Evolutionary conservation across 805 yeast genomes (phyloP), one percentile per base, ranked within the genome.

Genomic region (Wickerhamiella lipophila): DNA sequence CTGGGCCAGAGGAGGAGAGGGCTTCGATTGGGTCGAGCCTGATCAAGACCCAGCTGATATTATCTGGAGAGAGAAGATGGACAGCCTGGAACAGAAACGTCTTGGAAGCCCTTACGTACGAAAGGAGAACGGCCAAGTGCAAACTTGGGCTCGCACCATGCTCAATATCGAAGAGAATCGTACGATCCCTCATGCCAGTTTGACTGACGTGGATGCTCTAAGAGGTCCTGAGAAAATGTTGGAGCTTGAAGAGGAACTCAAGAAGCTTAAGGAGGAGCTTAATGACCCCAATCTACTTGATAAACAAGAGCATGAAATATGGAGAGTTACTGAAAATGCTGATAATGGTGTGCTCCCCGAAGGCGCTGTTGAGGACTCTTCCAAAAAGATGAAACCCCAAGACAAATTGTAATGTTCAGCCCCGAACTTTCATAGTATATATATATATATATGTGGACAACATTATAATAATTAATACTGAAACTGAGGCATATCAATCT

Each of bases 11-110:
- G 83, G 85, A 6, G 95, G 95, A 26, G 88, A 81, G 49, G 87
- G 86, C 12, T 84, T 83, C 59, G 83, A 80, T 52, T 84, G 95
- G 95, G 80, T 76, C 11, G 95, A 84, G 59, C 94, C 94, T 0
- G 95, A 84, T 60, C 82, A 81, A 59, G 95, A 85, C 59, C 95
- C 95, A 0, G 94, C 92, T 0, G 86, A 79, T 18, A 52, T 60
- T 11, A 40, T 60, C 4, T 64, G 67, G 66, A 47, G 58, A 18
- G 47, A 54, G 6, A 59, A 59, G 46, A 57, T 62, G 62, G 64
- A 63, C 44, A 42, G 41, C 15, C 48, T 47, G 3, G 43, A 52
- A 18, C 57, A 53, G 43, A 45, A 47, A 42, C 52, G 60, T 9
- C 26, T 57, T 5, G 54, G 53, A 2, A 53, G 58, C 18, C 55